Evolutionary conservation across 352 stramenopile species (phyloP).

Genomic region (Phytophthora quininea): DNA sequence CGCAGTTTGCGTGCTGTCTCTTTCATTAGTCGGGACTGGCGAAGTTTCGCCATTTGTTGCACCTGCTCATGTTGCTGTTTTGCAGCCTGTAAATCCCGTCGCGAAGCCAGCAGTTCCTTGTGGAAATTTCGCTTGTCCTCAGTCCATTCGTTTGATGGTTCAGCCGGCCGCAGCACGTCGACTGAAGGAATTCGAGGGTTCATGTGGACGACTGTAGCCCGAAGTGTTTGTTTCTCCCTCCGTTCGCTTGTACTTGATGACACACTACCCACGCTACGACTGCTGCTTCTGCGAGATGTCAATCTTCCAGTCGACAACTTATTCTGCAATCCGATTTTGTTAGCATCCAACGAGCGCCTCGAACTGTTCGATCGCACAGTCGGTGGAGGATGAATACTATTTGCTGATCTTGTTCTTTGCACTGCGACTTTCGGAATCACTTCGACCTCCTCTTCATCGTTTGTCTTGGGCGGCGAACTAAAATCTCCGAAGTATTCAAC

Average conservation of each 20-base stretch:
- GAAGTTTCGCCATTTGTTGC: constrained; percentile 44
- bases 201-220: constrained; percentile 34
- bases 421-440: not conserved
- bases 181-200: constrained; percentile 21
- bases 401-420: not conserved
- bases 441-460: not conserved
- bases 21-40: constrained; percentile 45
- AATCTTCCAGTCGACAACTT: not conserved
- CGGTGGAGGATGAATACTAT: constrained; percentile 4
- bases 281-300: constrained; percentile 14
- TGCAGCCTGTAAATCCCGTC: constrained; percentile 42
- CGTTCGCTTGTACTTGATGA: constrained; percentile 2
- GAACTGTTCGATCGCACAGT: not conserved
- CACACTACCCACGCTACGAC: constrained; percentile 1
- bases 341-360: not conserved
- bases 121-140: constrained; percentile 45
- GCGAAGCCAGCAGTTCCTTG: constrained; percentile 50
- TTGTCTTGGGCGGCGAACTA: not conserved
- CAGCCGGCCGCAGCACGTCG: constrained; percentile 1
- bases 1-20: constrained; percentile 19
- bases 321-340: not conserved
- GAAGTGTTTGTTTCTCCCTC: constrained; percentile 31
- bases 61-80: constrained; percentile 45
- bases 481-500: constrained; percentile 5
- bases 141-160: constrained; percentile 43